Evolutionary conservation across 164 flowering plant genomes (phyloP).

Genomic region (Annona squamosa): DNA sequence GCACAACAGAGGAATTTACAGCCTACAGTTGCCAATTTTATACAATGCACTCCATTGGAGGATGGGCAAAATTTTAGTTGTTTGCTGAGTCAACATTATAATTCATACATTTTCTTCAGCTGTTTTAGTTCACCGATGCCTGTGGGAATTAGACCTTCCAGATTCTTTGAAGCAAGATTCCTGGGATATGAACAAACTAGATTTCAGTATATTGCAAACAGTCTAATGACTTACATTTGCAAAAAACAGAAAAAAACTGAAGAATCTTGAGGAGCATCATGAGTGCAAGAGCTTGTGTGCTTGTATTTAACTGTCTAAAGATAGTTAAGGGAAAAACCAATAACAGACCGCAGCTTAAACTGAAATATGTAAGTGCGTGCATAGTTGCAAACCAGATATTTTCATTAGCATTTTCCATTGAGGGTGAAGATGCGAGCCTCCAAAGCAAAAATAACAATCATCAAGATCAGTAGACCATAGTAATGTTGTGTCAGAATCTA

Average conservation of each 20-base stretch:
- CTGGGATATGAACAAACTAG: conserved; percentile 25
- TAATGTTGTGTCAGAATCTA: background rate
- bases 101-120: conserved; percentile 46
- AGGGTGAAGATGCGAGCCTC: background rate
- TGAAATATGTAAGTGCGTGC: background rate
- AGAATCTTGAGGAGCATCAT: no score
- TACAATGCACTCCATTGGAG: background rate
- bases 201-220: background rate
- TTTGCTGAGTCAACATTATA: background rate
- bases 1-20: background rate
- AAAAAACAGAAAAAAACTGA: background rate
- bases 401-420: background rate
- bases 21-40: background rate
- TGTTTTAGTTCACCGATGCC: conserved; percentile 33
- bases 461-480: background rate
- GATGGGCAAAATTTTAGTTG: background rate
- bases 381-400: background rate
- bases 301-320: background rate
- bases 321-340: background rate
- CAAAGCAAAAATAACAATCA: no score
- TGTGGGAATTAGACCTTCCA: conserved; percentile 43
- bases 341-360: no score
- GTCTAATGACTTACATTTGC: background rate
- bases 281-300: no score
- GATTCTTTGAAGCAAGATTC: conserved; percentile 36